Conservation (phyloP, 805 yeast genomes). For the Myxozyma melibiosi region DNA sequence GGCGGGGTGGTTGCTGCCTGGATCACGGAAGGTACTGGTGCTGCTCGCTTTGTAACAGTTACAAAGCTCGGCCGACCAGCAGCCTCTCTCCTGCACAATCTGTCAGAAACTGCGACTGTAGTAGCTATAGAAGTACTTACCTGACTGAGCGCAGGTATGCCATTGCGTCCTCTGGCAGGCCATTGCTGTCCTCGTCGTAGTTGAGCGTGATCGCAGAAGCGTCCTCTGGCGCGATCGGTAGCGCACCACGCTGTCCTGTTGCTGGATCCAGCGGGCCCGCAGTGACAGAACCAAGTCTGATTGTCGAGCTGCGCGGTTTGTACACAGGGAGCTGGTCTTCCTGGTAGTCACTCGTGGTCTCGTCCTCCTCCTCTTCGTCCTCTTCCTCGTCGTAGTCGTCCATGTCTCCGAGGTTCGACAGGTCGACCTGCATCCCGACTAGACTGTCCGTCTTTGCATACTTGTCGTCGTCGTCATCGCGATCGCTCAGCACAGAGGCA, state of each 20-base stretch:
- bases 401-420: background rate
- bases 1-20: background rate
- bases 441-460: background rate
- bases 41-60: background rate
- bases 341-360: constrained; percentile 5
- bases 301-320: constrained; percentile 15
- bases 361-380: constrained; percentile 16
- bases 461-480: background rate
- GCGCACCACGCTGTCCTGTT: constrained; percentile 40
- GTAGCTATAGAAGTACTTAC: background rate
- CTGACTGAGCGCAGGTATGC: constrained; percentile 24
- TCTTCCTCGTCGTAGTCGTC: constrained; percentile 8
- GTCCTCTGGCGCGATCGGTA: constrained; percentile 32
- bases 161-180: constrained; percentile 24
- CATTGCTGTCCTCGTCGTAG: constrained; percentile 21
- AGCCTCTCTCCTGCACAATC: constrained; percentile 20
- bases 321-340: constrained; percentile 1
- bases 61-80: constrained; percentile 24
- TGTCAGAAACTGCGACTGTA: background rate
- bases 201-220: constrained; percentile 5
- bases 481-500: constrained; percentile 1
- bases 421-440: constrained; percentile 7
- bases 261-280: constrained; percentile 37
- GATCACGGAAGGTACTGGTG: background rate
- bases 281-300: constrained; percentile 26